phyloP scores from a whole-genome alignment of 2,329 filamentous ascomycete genomes.

The Arthrinium phaeospermum region DNA sequence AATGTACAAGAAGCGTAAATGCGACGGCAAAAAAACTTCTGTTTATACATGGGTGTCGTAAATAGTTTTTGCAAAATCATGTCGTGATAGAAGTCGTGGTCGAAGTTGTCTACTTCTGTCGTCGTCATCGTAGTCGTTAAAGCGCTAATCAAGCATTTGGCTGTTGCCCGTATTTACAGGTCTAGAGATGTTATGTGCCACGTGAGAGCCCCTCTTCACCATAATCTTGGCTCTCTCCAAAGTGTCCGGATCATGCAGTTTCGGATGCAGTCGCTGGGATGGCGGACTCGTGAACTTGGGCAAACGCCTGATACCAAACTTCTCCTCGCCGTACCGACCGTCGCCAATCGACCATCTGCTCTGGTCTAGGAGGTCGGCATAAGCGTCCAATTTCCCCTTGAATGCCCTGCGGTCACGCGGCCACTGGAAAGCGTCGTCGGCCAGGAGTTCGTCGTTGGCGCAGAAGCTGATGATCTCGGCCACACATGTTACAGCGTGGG shows the following conservation, averaged over 20 bases:
- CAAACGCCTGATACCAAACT: constrained; percentile 38
- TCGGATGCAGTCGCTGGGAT: constrained; percentile 16
- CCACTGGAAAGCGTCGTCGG: constrained; percentile 75
- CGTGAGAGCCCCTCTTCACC: neutral
- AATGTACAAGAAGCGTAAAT: constrained; percentile 14
- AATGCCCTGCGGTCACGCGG: constrained; percentile 72
- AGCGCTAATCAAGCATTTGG: constrained; percentile 21
- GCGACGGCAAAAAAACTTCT: constrained; percentile 5
- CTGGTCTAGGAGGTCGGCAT: constrained; percentile 50
- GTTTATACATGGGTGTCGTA: constrained; percentile 13
- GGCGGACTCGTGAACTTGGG: constrained; percentile 33
- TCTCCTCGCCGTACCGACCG: constrained; percentile 39
- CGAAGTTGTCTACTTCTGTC: neutral
- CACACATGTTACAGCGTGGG: constrained; percentile 74
- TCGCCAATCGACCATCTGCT: constrained; percentile 59
- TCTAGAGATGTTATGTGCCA: constrained; percentile 21
- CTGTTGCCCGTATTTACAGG: constrained; percentile 24
- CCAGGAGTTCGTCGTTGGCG: constrained; percentile 72
- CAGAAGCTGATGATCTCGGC: constrained; percentile 81
- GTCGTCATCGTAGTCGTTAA: neutral
- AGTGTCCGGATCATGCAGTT: constrained; percentile 16
- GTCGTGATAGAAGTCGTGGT: neutral
- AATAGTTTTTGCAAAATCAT: neutral
- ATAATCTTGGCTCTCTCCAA: constrained; percentile 10
- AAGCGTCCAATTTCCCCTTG: constrained; percentile 68